These are phyloP conservation scores for Plasmodium gaboni DNA, from an alignment of 169 alveolate genomes.

Conservation along the genomic window DNA sequence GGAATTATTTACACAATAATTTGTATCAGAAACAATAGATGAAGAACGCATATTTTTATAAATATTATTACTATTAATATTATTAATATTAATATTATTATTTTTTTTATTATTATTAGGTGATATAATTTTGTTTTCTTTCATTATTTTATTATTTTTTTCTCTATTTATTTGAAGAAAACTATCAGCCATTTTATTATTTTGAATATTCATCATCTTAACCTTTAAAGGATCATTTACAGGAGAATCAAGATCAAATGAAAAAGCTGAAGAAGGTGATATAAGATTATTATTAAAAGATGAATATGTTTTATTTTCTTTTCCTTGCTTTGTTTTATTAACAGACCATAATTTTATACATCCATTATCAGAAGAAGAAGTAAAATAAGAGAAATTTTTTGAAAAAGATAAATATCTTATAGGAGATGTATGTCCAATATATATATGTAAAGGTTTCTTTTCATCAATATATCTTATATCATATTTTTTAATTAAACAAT, in stretches of 20 bases:
- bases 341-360: constrained; percentile 51
- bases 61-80: too few relatives aligned
- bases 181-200: neutral
- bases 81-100: too few relatives aligned
- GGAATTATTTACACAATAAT: too few relatives aligned
- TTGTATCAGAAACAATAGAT: too few relatives aligned
- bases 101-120: too few relatives aligned
- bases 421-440: constrained; percentile 66
- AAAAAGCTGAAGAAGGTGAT: neutral
- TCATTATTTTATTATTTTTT: too few relatives aligned
- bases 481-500: constrained; percentile 55
- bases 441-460: constrained; percentile 34
- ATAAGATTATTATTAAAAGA: constrained; percentile 8
- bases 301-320: neutral
- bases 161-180: too few relatives aligned
- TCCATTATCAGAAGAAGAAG: constrained; percentile 63
- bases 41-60: too few relatives aligned
- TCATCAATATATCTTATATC: constrained; percentile 36
- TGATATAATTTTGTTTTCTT: too few relatives aligned
- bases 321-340: neutral
- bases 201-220: neutral
- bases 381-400: constrained; percentile 1
- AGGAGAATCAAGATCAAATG: too few relatives aligned
- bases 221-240: neutral
- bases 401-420: constrained; percentile 54